These are phyloP conservation scores for Eucalyptus albens DNA, from an alignment of 345 rosid species.

Conservation along the genomic window DNA sequence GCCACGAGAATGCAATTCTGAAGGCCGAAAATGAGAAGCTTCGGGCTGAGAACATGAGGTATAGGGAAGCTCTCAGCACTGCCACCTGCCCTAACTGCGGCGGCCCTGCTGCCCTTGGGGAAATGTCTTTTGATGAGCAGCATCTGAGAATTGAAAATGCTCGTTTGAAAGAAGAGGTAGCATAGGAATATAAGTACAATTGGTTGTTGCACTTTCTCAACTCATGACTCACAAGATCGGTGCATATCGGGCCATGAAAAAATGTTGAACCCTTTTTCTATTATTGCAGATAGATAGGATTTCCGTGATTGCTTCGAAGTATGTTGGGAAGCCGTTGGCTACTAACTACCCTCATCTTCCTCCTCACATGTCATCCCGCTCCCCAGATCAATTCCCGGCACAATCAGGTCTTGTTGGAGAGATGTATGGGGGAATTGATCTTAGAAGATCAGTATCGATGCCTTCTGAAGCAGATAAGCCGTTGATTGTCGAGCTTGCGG, in stretches of 20 bases:
- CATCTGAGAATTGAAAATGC: conserved; percentile 85
- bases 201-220: neutral
- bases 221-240: neutral
- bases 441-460: conserved; percentile 40
- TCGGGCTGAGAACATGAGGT: conserved; percentile 64
- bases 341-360: conserved; percentile 36
- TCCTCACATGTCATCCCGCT: conserved; percentile 43
- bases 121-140: conserved; percentile 97
- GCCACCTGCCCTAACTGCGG: conserved; percentile 92
- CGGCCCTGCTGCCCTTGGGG: conserved; percentile 74
- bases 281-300: conserved; percentile 62
- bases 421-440: conserved; percentile 54
- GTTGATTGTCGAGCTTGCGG: conserved; percentile 79
- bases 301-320: conserved; percentile 74
- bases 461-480: conserved; percentile 84
- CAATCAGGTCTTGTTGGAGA: conserved; percentile 63
- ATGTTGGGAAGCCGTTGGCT: conserved; percentile 63
- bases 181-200: neutral
- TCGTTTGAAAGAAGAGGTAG: conserved; percentile 84
- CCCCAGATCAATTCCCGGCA: conserved; percentile 25
- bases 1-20: conserved; percentile 63
- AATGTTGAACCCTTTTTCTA: neutral
- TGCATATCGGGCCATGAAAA: neutral
- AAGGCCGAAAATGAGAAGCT: conserved; percentile 88
- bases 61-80: conserved; percentile 63